These are phyloP conservation scores for Aspergillus coremiiformis DNA, from an alignment of 495 filamentous ascomycete species.

Conservation along the genomic window DNA sequence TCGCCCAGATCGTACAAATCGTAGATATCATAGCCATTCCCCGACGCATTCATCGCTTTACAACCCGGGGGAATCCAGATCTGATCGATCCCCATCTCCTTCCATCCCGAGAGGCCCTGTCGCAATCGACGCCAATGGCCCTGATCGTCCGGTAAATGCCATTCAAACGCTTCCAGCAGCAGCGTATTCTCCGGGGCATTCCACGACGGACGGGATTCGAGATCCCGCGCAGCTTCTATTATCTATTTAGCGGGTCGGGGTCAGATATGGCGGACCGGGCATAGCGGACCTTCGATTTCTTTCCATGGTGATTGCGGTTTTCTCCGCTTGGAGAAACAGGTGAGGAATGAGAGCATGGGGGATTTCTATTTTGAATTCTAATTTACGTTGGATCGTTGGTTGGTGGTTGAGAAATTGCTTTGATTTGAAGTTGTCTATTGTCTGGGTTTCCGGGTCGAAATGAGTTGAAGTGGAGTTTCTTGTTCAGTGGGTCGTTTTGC, in stretches of 20 bases:
- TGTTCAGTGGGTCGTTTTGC: no score
- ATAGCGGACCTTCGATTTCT: not conserved
- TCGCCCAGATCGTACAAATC: slow-evolving; percentile 72
- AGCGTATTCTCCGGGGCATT: slow-evolving; percentile 46
- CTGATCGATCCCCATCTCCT: slow-evolving; percentile 54
- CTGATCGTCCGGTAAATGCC: slow-evolving; percentile 60
- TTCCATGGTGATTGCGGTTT: not conserved
- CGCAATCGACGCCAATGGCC: slow-evolving; percentile 57
- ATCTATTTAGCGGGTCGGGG: no score
- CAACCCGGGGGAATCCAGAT: slow-evolving; percentile 71
- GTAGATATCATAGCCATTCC: slow-evolving; percentile 71
- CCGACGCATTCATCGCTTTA: slow-evolving; percentile 54
- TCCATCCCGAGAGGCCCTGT: slow-evolving; percentile 45
- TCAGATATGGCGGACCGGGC: no score
- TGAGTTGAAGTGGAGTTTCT: no score
- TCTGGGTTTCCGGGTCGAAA: no score
- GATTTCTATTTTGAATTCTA: no score
- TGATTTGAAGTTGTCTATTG: no score
- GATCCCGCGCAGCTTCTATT: slow-evolving; percentile 21
- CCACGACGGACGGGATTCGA: slow-evolving; percentile 30
- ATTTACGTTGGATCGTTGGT: no score
- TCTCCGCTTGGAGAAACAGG: not conserved
- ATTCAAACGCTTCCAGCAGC: slow-evolving; percentile 68
- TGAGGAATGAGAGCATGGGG: not conserved
- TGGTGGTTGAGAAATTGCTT: no score